A percentile compares a stretch with the other conserved stretches of the same genome.
Evolutionary conservation across 208 protist genomes (phyloP).

Genomic region (Histomonas meleagridis): DNA sequence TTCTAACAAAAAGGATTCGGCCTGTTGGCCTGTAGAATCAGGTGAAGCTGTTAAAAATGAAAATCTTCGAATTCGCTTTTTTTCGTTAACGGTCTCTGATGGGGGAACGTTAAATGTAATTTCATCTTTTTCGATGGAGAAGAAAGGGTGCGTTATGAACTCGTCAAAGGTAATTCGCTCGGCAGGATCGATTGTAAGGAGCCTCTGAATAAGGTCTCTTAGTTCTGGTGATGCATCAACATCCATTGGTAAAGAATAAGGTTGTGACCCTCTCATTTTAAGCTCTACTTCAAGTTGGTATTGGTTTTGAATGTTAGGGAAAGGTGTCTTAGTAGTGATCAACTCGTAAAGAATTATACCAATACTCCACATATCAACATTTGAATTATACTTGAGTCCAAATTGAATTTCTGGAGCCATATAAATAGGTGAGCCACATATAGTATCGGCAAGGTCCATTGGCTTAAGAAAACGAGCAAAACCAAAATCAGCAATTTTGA

Average conservation of each 20-base stretch:
- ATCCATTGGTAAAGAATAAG: not conserved
- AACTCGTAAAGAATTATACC: not conserved
- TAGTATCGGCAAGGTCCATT: not conserved
- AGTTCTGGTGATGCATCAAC: not conserved
- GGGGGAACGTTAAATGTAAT: not conserved
- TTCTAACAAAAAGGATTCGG: not conserved
- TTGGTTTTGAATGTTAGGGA: not conserved
- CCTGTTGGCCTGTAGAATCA: not conserved
- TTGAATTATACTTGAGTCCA: not conserved
- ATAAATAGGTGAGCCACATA: not conserved
- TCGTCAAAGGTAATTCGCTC: not conserved
- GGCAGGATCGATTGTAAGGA: not conserved
- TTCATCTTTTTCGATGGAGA: not conserved
- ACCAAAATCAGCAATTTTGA: not conserved
- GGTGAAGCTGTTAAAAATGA: not conserved
- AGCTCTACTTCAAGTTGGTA: not conserved
- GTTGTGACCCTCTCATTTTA: not conserved
- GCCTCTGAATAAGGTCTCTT: not conserved
- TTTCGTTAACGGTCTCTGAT: not conserved
- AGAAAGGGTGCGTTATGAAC: not conserved
- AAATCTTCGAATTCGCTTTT: not conserved
- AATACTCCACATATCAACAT: not conserved
- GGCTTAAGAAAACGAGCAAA: not conserved
- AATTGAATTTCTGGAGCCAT: not conserved
- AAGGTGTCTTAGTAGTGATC: not conserved